These are phyloP conservation scores for Pleoardoris graminearum DNA, from an alignment of 2,329 filamentous ascomycete genomes.

Conservation along the genomic window DNA sequence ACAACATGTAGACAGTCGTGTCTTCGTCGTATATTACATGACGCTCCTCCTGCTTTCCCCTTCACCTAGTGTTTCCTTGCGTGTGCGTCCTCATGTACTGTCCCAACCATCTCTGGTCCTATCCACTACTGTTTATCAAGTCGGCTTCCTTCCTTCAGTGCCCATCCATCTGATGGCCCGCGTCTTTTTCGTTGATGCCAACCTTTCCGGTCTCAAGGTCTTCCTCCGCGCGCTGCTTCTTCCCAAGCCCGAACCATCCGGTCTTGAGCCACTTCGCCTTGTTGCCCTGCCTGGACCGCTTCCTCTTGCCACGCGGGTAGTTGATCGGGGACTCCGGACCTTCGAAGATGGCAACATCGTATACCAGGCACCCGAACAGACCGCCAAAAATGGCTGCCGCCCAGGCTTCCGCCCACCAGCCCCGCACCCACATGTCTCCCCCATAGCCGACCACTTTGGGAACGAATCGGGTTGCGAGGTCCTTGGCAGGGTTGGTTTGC, in stretches of 20 bases:
- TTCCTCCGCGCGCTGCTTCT: conserved; percentile 7
- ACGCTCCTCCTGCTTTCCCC: no score
- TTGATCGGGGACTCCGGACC: conserved; percentile 40
- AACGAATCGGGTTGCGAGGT: no score
- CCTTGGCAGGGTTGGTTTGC: no score
- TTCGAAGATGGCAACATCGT: conserved; percentile 46
- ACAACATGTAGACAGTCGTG: no score
- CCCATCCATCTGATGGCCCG: conserved; percentile 5
- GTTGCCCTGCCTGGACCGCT: conserved; percentile 10
- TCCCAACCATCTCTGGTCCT: no score
- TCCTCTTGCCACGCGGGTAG: conserved; percentile 9
- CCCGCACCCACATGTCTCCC: no score
- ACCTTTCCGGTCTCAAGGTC: conserved; percentile 9
- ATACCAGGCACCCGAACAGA: conserved; percentile 38
- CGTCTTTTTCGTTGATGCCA: conserved; percentile 13
- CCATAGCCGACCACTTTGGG: no score
- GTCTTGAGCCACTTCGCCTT: conserved; percentile 15
- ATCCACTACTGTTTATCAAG: no score
- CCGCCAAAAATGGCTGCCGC: conserved; percentile 38
- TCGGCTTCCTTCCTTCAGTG: no score
- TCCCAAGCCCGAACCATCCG: conserved; percentile 6
- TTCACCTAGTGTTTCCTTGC: no score
- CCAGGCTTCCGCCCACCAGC: no score
- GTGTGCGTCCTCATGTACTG: not conserved
- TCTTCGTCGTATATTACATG: no score